phyloP scores from a whole-genome alignment of 1,284 basidiomycete genomes.

The Jaminaea rosea region DNA sequence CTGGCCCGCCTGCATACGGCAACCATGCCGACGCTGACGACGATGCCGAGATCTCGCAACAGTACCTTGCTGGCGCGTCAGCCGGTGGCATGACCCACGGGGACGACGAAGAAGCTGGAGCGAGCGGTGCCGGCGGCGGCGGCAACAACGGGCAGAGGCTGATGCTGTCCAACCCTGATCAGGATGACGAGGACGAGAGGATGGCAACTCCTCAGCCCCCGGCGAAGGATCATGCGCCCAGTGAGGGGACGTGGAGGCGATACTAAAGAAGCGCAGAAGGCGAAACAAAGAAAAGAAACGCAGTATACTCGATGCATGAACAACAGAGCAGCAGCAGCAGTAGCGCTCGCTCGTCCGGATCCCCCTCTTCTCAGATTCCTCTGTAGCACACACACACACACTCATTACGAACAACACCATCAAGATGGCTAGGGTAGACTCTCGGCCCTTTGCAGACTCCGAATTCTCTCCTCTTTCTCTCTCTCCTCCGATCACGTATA shows the following conservation, averaged over 20 bases:
- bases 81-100: too few species aligned
- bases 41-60: not conserved
- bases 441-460: not conserved
- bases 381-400: too few species aligned
- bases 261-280: not conserved
- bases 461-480: not conserved
- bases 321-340: not conserved
- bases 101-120: too few species aligned
- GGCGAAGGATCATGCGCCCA: not conserved
- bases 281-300: not conserved
- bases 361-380: not conserved
- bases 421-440: not conserved
- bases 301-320: not conserved
- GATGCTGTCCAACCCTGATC: not conserved
- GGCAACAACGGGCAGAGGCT: not conserved
- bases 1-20: not conserved
- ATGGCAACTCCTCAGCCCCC: not conserved
- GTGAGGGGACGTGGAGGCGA: not conserved
- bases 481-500: not conserved
- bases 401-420: not conserved
- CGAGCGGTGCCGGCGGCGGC: not conserved
- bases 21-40: not conserved
- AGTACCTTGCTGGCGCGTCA: not conserved
- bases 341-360: not conserved
- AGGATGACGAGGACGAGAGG: not conserved